These are phyloP conservation scores for Calonectria crousiana DNA, from an alignment of 2,329 filamentous ascomycete genomes.

Conservation along the genomic window DNA sequence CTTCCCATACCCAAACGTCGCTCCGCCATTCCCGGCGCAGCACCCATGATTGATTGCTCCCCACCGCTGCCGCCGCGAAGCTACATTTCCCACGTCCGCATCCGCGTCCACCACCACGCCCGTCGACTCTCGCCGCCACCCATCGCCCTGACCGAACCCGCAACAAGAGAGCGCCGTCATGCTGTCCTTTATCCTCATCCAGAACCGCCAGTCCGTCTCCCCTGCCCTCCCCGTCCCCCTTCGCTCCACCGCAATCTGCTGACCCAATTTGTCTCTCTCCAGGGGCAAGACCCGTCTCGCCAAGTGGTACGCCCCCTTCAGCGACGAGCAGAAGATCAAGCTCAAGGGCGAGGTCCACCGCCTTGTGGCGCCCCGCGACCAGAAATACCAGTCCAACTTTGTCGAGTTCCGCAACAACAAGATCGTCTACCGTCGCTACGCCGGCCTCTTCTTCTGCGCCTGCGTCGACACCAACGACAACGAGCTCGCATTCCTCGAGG, in stretches of 20 bases:
- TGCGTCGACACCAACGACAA: conserved; percentile 99
- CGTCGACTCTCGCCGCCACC: not conserved
- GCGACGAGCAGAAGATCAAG: conserved; percentile 98
- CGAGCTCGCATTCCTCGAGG: conserved; percentile 95
- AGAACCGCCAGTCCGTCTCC: conserved; percentile 82
- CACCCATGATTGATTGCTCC: not conserved
- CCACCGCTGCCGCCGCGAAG: conserved; percentile 9
- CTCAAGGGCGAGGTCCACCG: conserved; percentile 99
- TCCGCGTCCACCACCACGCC: conserved; percentile 10
- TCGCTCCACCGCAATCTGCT: not conserved
- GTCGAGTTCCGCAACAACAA: conserved; percentile 97
- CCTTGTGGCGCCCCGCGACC: conserved; percentile 95
- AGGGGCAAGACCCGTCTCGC: conserved; percentile 98
- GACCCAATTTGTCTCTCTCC: conserved; percentile 17
- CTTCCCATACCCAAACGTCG: not conserved
- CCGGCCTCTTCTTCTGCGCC: conserved; percentile 98
- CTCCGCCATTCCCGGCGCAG: conserved; percentile 23
- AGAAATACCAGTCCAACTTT: conserved; percentile 99
- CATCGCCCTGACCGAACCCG: not conserved
- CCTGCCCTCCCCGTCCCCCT: not conserved
- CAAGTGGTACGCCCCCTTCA: conserved; percentile 99
- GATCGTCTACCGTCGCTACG: conserved; percentile 97
- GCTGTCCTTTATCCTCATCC: conserved; percentile 90
- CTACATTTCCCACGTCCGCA: conserved; percentile 3
- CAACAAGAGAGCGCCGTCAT: conserved; percentile 53